A percentile compares a stretch with the other conserved stretches of the same genome.
Evolutionary conservation across 2,329 filamentous ascomycete species (phyloP).

Genomic region (Fusarium sp.): DNA sequence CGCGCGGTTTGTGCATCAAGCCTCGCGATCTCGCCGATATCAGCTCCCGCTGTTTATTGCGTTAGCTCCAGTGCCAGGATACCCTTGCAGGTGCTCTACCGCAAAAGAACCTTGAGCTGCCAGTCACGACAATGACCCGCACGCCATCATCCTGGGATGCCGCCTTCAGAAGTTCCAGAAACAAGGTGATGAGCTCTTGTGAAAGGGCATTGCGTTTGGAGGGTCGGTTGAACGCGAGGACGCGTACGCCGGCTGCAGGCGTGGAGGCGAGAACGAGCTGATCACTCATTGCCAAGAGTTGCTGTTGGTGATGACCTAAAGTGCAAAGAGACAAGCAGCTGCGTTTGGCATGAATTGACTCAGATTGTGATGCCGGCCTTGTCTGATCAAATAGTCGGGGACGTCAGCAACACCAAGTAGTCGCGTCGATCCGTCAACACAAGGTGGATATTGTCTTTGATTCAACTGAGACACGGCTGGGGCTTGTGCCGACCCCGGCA

Average conservation of each 20-base stretch:
- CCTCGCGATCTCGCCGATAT: constrained; percentile 49
- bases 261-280: constrained; percentile 41
- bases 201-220: constrained; percentile 67
- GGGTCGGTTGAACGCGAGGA: constrained; percentile 63
- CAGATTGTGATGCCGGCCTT: background rate
- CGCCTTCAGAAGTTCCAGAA: constrained; percentile 46
- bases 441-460: constrained; percentile 18
- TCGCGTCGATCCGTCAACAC: constrained; percentile 23
- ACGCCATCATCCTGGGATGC: constrained; percentile 42
- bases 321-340: background rate
- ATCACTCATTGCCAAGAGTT: constrained; percentile 21
- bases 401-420: constrained; percentile 26
- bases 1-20: constrained; percentile 48
- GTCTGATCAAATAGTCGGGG: constrained; percentile 32
- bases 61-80: constrained; percentile 20
- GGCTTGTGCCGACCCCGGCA: background rate
- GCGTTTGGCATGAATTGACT: constrained; percentile 17
- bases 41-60: constrained; percentile 46
- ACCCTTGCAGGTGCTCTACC: constrained; percentile 39
- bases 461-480: constrained; percentile 40
- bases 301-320: background rate
- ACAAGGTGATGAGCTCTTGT: constrained; percentile 57
- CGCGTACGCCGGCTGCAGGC: constrained; percentile 51
- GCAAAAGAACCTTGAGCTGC: constrained; percentile 50
- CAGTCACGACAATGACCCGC: constrained; percentile 52